Base-by-base conservation (phyloP, 2,329 filamentous ascomycete genomes). In the Claviceps sp. region DNA sequence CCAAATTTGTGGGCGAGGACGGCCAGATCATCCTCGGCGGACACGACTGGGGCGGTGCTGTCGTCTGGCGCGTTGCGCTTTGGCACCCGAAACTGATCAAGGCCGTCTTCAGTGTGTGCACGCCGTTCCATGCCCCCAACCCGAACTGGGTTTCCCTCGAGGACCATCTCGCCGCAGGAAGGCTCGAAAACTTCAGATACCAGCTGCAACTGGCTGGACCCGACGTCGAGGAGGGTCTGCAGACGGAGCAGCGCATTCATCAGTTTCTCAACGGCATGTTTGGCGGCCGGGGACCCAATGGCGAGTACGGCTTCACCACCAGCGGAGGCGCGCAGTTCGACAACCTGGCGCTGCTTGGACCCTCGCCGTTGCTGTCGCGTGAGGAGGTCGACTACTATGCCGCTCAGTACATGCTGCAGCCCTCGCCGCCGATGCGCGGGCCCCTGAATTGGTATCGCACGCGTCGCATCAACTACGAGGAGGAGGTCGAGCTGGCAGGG, bases 381-480 rank as follows among this genome's bases (percentile, higher is more conserved):
- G 81, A 85, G 63, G 86, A 90, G 67, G 67, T 91, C 45, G 82
- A 90, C 52, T 86, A 81, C 68, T 96, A 96, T 66, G 80, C 80
- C 18, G 68, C 78, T 34, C 75, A 89, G 68, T 95, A 84, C 67
- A 67, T 72, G n/a, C 75, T 78, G 43, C 78, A 83, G 62, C 47
- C 56, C 16, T 57, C 55, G 8, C 65, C 63, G 5, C 88, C 88
- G 46, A 67, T 97, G 57, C 79, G 83, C 57, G 88, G 88, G 0
- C 87, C 88, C 16, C 72, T 88, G 55, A 93, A 90, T 68, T 96
- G 88, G 87, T 98, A 98, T 70, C 82, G 89, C 44, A 85, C 79
- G 2, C 73, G 79, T 20, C 71, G 78, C 65, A 66, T 84, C 56
- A 95, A 95, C 67, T 86, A 75, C 63, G 77, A 87, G 42, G 88